Conservation (phyloP, 306 rosid species). For the Astragalus glycyphyllos region DNA sequence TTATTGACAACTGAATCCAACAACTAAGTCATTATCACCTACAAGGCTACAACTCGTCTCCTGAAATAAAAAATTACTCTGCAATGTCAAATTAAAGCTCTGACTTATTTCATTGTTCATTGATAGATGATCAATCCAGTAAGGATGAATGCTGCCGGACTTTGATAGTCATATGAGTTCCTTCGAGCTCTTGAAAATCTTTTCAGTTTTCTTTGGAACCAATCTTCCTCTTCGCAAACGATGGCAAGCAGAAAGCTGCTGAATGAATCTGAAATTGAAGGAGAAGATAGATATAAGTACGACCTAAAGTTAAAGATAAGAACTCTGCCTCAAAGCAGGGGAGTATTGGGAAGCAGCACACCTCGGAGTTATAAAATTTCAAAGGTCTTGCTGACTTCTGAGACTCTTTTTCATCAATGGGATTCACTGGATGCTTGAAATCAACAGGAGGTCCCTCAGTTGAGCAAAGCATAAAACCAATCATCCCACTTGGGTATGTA, state of each 20-base stretch:
- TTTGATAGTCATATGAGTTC: slow-evolving; percentile 42
- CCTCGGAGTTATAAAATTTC: slow-evolving; percentile 95
- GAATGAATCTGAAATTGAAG: slow-evolving; percentile 73
- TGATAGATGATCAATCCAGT: slow-evolving; percentile 40
- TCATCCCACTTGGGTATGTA: slow-evolving; percentile 98
- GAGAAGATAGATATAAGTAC: background rate
- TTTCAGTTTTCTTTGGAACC: slow-evolving; percentile 59
- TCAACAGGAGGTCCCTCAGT: slow-evolving; percentile 92
- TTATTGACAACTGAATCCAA: slow-evolving; percentile 38
- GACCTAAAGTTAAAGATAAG: slow-evolving; percentile 21
- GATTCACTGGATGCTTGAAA: slow-evolving; percentile 92
- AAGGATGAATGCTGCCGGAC: slow-evolving; percentile 35
- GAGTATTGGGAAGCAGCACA: slow-evolving; percentile 24
- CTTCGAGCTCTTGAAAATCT: slow-evolving; percentile 38
- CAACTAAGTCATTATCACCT: slow-evolving; percentile 39
- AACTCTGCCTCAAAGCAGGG: background rate
- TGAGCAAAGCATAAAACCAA: slow-evolving; percentile 99
- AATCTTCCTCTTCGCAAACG: slow-evolving; percentile 88
- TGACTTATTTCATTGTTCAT: slow-evolving; percentile 54
- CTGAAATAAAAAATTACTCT: slow-evolving; percentile 39
- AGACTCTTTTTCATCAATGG: slow-evolving; percentile 59
- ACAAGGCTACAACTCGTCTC: slow-evolving; percentile 39
- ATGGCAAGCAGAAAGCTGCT: slow-evolving; percentile 94
- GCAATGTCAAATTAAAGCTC: slow-evolving; percentile 48
- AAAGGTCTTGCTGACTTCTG: slow-evolving; percentile 59